Base-by-base conservation (phyloP, 2,329 filamentous ascomycete species). In the Pseudodiploospora longispora region DNA sequence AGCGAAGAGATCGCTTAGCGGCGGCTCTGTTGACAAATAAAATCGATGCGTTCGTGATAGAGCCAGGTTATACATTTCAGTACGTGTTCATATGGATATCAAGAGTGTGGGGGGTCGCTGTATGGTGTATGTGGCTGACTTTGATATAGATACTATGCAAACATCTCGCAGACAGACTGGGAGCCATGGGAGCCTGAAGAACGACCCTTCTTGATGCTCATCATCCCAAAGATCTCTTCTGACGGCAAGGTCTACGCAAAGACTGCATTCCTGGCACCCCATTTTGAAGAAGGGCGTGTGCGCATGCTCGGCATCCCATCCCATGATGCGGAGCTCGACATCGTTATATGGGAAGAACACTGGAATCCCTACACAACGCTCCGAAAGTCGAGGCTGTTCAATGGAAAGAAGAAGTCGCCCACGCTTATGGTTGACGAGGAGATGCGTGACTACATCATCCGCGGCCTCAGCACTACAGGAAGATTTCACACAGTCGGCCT, bases 141-240 rank as follows among this genome's bases (percentile, higher is more conserved):
- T 28, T 31, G 1, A 4, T 4, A 4, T 10, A 61, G 64, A 33
- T 72, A 82, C 57, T 83, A 80, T 53, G 78, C 69, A 38, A 82
- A 83, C 52, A 67, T 78, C 36, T 79, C 75, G 1, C 78, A 82
- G 53, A 58, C 56, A 1, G 73, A 82, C 47, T 82, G 78, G 79
- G 78, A 83, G 50, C 71, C 74, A 1, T 82, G 77, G 77, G 78
- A 82, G 64, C 77, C 78, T 0, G 78, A 82, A 52, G 78, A 82
- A 54, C 69, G 77, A 2, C 79, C 79, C 0, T 81, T 83, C 46
- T 57, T 83, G 27, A 81, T 83, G 75, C 53, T 82, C 12, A 66
- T 83, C 8, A 61, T 74, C 32, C 78, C 79, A 0, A 50, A 62
- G 31, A 56, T 59, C n/a, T 49, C 55, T 1, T 41, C 53, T 1